Evolutionary conservation across 768 basidiomycete genomes (phyloP).

Genomic region (Suillus tomentosus): DNA sequence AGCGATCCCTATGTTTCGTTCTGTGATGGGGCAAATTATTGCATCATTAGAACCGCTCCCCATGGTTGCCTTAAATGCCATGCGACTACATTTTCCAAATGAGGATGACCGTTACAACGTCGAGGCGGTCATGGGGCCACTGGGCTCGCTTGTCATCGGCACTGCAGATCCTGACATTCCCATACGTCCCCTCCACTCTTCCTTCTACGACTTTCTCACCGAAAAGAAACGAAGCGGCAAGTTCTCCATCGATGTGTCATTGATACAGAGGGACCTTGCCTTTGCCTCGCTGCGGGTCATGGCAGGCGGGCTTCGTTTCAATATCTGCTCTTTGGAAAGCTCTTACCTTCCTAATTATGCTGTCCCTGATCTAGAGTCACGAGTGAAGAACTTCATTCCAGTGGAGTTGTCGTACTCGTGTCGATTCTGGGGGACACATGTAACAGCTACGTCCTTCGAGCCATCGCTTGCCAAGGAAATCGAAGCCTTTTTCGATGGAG

Average conservation of each 20-base stretch:
- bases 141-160: constrained; percentile 16
- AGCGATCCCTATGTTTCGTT: constrained; percentile 4
- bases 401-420: constrained; percentile 15
- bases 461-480: neutral
- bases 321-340: constrained; percentile 36
- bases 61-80: constrained; percentile 7
- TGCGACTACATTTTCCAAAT: constrained; percentile 7
- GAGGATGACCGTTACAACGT: constrained; percentile 8
- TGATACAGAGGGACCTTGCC: constrained; percentile 22
- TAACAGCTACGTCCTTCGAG: constrained; percentile 7
- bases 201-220: constrained; percentile 14
- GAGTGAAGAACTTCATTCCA: constrained; percentile 10
- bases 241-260: constrained; percentile 9
- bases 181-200: constrained; percentile 29
- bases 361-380: constrained; percentile 12
- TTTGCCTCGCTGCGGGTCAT: constrained; percentile 29
- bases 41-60: constrained; percentile 7
- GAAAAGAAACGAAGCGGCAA: neutral
- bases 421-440: constrained; percentile 18
- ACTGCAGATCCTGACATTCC: constrained; percentile 5
- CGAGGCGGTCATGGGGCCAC: constrained; percentile 8
- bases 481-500: constrained; percentile 8
- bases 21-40: constrained; percentile 13
- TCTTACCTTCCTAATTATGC: constrained; percentile 33
- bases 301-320: constrained; percentile 34